Evolutionary conservation across 2,329 filamentous ascomycete species (phyloP).

Genomic region (Verticillium tricorpus): DNA sequence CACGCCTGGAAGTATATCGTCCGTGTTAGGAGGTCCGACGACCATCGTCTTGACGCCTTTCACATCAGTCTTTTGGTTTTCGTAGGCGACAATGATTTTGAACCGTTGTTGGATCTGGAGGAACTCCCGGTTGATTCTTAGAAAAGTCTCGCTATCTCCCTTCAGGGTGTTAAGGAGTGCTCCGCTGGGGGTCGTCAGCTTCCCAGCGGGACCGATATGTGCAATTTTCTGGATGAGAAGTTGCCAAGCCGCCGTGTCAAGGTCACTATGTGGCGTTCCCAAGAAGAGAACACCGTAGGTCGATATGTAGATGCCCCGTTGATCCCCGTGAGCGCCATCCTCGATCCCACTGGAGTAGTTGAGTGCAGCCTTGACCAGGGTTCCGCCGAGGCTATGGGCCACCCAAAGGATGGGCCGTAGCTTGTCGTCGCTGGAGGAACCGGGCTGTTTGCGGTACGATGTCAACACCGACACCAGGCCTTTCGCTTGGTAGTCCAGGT

Average conservation of each 20-base stretch:
- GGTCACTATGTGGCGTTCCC: constrained; percentile 70
- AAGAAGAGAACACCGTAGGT: constrained; percentile 75
- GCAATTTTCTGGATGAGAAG: constrained; percentile 64
- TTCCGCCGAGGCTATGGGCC: constrained; percentile 68
- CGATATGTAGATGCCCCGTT: constrained; percentile 66
- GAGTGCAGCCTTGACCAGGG: constrained; percentile 66
- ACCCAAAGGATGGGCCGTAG: constrained; percentile 71
- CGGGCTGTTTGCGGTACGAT: constrained; percentile 47
- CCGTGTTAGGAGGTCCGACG: constrained; percentile 66
- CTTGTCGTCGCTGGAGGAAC: constrained; percentile 40
- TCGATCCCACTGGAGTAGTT: constrained; percentile 61
- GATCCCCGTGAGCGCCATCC: constrained; percentile 55
- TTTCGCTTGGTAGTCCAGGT: constrained; percentile 67
- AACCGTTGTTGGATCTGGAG: constrained; percentile 68
- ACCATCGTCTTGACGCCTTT: constrained; percentile 60
- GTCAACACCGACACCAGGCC: constrained; percentile 60
- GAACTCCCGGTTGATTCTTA: constrained; percentile 71
- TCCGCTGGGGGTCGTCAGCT: constrained; percentile 59
- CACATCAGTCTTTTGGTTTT: constrained; percentile 66
- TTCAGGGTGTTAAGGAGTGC: constrained; percentile 66
- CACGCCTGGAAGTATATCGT: constrained; percentile 64
- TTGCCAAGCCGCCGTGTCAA: constrained; percentile 65
- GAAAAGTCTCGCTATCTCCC: constrained; percentile 67
- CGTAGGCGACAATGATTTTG: constrained; percentile 72
- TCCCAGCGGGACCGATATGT: constrained; percentile 59